These are phyloP conservation scores for Plectosphaerella cucumerina DNA, from an alignment of 2,329 filamentous ascomycete species.

Conservation along the genomic window DNA sequence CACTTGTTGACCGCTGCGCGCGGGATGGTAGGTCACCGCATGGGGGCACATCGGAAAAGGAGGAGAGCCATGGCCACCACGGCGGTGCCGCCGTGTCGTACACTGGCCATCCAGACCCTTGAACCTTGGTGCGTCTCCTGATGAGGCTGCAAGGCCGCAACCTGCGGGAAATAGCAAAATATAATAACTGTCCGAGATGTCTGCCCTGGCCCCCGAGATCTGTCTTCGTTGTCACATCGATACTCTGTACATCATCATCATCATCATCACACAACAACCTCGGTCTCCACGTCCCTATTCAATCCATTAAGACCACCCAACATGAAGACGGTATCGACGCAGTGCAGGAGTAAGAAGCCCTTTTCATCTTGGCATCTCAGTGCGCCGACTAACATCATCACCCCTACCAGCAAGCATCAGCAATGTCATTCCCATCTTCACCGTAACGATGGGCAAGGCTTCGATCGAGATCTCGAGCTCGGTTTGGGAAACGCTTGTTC, in stretches of 20 bases:
- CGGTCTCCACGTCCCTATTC: neutral
- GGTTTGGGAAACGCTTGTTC: constrained; percentile 11
- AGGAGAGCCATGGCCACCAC: constrained; percentile 1
- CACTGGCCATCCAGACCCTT: constrained; percentile 6
- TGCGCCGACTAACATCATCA: neutral
- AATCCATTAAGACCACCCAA: constrained; percentile 4
- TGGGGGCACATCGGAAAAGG: neutral
- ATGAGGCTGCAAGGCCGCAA: constrained; percentile 18
- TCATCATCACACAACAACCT: no score
- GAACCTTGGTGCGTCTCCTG: constrained; percentile 8
- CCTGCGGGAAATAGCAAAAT: constrained; percentile 2
- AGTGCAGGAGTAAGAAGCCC: constrained; percentile 5
- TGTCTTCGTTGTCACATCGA: no score
- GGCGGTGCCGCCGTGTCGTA: constrained; percentile 6
- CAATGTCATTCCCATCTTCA: constrained; percentile 12
- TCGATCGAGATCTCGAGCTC: constrained; percentile 10
- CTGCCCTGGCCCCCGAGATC: neutral
- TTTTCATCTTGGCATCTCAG: neutral
- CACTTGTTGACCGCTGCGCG: neutral
- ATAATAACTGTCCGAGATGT: neutral
- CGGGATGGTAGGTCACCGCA: neutral
- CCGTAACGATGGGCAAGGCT: constrained; percentile 10
- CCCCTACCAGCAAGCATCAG: constrained; percentile 8
- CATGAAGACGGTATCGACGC: neutral
- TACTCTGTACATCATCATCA: no score